Evolutionary conservation across 2,329 filamentous ascomycete genomes (phyloP), one percentile per base, ranked within the genome.

Genomic region (Orbilia quercus): DNA sequence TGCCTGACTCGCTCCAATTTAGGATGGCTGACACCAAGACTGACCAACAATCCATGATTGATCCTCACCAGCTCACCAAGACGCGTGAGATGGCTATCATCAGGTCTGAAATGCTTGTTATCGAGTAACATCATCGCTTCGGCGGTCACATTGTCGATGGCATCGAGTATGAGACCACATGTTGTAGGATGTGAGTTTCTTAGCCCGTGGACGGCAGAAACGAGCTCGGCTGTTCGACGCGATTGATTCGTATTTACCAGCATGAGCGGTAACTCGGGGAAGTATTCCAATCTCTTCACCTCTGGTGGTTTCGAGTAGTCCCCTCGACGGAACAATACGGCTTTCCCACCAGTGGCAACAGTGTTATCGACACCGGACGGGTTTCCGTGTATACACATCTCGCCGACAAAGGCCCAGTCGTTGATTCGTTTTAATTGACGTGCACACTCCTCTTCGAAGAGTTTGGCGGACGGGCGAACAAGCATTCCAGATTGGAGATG

Each of bases 301-400:
- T 83, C 82, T 0, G 94, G 92, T 1, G 93, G 91, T 79, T 90
- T 89, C 67, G 84, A 84, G 80, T 93, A 91, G 79, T 96, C 90
- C 55, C 84, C 86, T 58, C 93, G 86, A 78, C 94, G 90, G 82
- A 96, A 99, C 1, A 98, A 84, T 0, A 99, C 92, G 0, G 93
- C 95, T 82, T 96, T 97, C 66, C 95, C 95, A 78, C 96, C 91
- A 11, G 93, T 91, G 11, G 94, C 86, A 25, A 99, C 94, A 1
- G 95, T 99, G 81, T 99, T 99, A 82, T 99, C 95, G 45, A 99
- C 91, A 0, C 95, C 95, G 0, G 92, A 96, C 0, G 95, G 95
- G 79, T 96, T 98, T 38, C 94, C 95, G 79, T 99, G 95, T 75
- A 98, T 97, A 81, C 92, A 95, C 88, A 98, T 90, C 81, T 99